phyloP scores from a whole-genome alignment of 352 stramenopile species.

The Blastocystis sp. region DNA sequence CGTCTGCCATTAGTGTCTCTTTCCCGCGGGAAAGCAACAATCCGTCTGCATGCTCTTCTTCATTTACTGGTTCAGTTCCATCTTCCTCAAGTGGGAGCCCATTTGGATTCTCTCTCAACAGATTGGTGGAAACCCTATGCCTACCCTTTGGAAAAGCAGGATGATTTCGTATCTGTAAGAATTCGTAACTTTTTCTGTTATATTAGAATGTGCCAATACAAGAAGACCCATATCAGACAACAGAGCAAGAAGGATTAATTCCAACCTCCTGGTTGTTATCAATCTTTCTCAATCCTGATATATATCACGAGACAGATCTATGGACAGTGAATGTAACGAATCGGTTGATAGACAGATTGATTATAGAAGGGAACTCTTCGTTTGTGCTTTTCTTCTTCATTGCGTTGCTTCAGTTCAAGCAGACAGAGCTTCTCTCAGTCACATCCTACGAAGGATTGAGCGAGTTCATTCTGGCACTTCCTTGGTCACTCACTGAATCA shows the following conservation, averaged over 20 bases:
- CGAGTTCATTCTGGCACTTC: background rate
- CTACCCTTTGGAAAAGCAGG: slow-evolving; percentile 9
- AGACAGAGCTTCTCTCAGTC: background rate
- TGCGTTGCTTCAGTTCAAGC: background rate
- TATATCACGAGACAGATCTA: background rate
- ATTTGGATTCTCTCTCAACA: background rate
- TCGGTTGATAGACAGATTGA: background rate
- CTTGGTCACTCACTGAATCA: background rate
- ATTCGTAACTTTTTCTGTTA: background rate
- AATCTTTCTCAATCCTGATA: background rate
- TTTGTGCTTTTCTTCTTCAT: slow-evolving; percentile 4
- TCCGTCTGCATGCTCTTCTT: slow-evolving; percentile 6
- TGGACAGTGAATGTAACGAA: background rate
- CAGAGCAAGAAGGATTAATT: background rate
- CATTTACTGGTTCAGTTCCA: slow-evolving; percentile 1
- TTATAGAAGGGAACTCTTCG: slow-evolving; percentile 1
- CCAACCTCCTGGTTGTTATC: slow-evolving; percentile 15
- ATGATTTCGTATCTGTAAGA: slow-evolving; percentile 19
- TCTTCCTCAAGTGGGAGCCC: background rate
- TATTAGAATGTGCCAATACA: background rate
- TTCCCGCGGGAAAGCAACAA: slow-evolving; percentile 15
- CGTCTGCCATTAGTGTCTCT: slow-evolving; percentile 39
- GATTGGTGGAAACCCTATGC: slow-evolving; percentile 2
- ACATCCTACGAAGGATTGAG: background rate
- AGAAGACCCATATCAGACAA: background rate